Conservation (phyloP, 805 yeast genomes). For the Candida argentea region DNA sequence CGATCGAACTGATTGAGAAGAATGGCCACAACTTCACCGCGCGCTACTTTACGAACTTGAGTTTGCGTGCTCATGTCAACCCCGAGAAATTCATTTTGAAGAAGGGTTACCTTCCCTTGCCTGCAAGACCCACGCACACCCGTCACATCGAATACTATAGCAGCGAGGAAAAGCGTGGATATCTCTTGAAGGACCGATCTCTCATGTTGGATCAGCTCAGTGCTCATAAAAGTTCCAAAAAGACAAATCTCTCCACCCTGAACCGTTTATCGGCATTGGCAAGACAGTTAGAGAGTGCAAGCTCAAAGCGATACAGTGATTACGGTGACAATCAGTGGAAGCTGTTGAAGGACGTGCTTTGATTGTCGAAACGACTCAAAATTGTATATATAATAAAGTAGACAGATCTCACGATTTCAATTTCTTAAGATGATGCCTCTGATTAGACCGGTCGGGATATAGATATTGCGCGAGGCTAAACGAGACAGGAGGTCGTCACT, state of each 20-base stretch:
- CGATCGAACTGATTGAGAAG: conserved; percentile 61
- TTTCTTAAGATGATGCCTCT: too few relatives aligned
- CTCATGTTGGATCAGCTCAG: conserved; percentile 27
- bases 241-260: conserved; percentile 11
- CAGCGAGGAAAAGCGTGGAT: conserved; percentile 65
- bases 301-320: conserved; percentile 8
- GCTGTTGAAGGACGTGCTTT: conserved; percentile 5
- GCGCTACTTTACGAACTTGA: conserved; percentile 51
- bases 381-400: too few relatives aligned
- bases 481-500: too few relatives aligned
- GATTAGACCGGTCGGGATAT: too few relatives aligned
- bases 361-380: too few relatives aligned
- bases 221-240: conserved; percentile 7
- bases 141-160: conserved; percentile 76
- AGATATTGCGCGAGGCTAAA: too few relatives aligned
- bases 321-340: conserved; percentile 6
- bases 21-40: conserved; percentile 71
- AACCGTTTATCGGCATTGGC: conserved; percentile 27
- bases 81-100: conserved; percentile 62
- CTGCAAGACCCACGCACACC: conserved; percentile 76
- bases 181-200: conserved; percentile 37
- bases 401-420: too few relatives aligned
- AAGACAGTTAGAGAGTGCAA: conserved; percentile 25
- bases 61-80: conserved; percentile 63
- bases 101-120: conserved; percentile 73